Conservation (phyloP, 495 filamentous ascomycete species). For the Xylaria bambusicola region DNA sequence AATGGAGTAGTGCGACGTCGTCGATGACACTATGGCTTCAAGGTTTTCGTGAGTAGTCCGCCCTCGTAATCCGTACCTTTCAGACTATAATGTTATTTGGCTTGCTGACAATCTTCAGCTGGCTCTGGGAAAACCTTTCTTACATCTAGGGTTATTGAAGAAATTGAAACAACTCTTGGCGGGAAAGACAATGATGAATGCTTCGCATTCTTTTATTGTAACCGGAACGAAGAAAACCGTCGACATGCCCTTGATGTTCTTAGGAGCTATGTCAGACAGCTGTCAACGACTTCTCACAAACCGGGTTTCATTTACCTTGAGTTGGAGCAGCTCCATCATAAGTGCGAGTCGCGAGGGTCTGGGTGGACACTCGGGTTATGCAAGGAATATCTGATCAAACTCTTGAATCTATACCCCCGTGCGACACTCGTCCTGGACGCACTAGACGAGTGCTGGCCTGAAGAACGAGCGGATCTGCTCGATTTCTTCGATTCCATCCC, state of each 20-base stretch:
- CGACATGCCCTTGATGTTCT: conserved; percentile 33
- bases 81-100: no score
- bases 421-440: conserved; percentile 32
- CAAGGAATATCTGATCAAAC: conserved; percentile 27
- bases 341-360: not conserved
- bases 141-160: conserved; percentile 36
- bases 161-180: conserved; percentile 15
- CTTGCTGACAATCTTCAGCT: conserved; percentile 15
- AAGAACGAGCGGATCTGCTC: conserved; percentile 21
- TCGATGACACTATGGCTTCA: conserved; percentile 22
- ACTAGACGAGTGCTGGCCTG: conserved; percentile 30
- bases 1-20: conserved; percentile 22
- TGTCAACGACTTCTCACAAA: conserved; percentile 26
- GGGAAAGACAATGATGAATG: conserved; percentile 26
- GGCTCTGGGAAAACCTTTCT: conserved; percentile 43
- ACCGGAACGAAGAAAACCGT: conserved; percentile 34
- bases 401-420: conserved; percentile 25
- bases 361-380: conserved; percentile 16
- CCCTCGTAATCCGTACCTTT: not conserved
- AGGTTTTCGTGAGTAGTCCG: conserved; percentile 19
- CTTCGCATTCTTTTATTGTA: conserved; percentile 48
- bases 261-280: conserved; percentile 40
- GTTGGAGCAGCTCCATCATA: not conserved
- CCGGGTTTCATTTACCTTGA: conserved; percentile 23
- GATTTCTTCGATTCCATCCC: conserved; percentile 26